These are phyloP conservation scores for Vitis riparia DNA, from an alignment of 164 flowering plant genomes.

Conservation along the genomic window DNA sequence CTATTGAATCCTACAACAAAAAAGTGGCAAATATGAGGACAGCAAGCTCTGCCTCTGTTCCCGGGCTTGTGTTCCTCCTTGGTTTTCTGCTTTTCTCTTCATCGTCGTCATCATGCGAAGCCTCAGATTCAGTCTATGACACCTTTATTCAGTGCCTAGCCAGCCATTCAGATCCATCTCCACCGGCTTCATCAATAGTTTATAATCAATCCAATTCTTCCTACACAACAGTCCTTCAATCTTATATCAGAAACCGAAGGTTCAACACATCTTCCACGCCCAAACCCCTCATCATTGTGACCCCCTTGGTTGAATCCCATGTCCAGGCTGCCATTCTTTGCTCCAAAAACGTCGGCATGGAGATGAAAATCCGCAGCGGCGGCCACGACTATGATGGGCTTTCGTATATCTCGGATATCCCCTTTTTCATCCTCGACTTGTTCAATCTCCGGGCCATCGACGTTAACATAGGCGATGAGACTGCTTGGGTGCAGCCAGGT, in stretches of 20 bases:
- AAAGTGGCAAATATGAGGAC: too few relatives aligned
- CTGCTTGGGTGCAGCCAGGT: conserved; percentile 33
- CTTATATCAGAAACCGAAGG: conserved; percentile 17
- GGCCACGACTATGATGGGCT: conserved; percentile 44
- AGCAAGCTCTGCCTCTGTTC: too few relatives aligned
- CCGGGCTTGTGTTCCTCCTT: too few relatives aligned
- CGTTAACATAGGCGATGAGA: conserved; percentile 14
- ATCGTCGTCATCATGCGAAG: not conserved
- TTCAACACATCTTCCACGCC: conserved; percentile 7
- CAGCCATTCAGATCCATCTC: not conserved
- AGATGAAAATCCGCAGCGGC: conserved; percentile 27
- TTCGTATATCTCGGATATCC: conserved; percentile 16
- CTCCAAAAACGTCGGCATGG: conserved; percentile 11
- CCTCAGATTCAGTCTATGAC: not conserved
- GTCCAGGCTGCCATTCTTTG: conserved; percentile 29
- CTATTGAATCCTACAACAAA: too few relatives aligned
- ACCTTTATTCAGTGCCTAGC: conserved; percentile 3
- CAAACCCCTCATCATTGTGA: conserved; percentile 24
- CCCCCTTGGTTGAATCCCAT: conserved; percentile 22
- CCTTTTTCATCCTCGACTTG: conserved; percentile 31
- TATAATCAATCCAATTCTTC: not conserved
- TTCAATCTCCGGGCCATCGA: conserved; percentile 17
- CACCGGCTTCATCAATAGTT: not conserved
- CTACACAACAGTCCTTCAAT: conserved; percentile 13
- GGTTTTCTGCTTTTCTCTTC: not conserved